Percentiles rank a stretch among this genome's conserved stretches.
Evolutionary conservation across 2,329 filamentous ascomycete species (phyloP).

Genomic region (Canariomyces notabilis): DNA sequence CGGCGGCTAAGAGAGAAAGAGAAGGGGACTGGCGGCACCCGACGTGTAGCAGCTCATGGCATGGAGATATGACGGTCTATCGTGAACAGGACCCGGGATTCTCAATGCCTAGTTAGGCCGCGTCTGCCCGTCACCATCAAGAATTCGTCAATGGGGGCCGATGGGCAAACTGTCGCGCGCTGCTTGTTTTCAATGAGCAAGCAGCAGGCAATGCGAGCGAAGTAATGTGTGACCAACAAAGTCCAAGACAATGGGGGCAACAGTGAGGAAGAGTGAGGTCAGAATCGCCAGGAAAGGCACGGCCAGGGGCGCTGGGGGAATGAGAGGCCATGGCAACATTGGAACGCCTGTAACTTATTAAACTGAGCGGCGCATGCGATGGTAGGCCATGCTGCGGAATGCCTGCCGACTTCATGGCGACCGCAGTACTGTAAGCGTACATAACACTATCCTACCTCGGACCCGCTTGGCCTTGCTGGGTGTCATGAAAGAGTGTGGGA

Average conservation of each 20-base stretch:
- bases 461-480: conserved; percentile 14
- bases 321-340: conserved; percentile 5
- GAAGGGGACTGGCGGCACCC: conserved; percentile 9
- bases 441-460: conserved; percentile 8
- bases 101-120: conserved; percentile 5
- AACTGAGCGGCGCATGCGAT: conserved; percentile 19
- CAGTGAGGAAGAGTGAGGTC: conserved; percentile 9
- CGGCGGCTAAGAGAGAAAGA: conserved; percentile 5
- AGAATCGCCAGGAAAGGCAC: conserved; percentile 12
- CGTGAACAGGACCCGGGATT: neutral
- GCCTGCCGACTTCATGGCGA: conserved; percentile 14
- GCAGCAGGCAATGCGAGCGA: neutral
- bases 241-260: conserved; percentile 3
- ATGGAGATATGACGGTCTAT: conserved; percentile 15
- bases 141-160: conserved; percentile 5
- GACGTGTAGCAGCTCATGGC: conserved; percentile 24
- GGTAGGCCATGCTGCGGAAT: too few species aligned
- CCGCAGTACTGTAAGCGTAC: too few species aligned
- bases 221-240: conserved; percentile 11
- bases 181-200: conserved; percentile 6
- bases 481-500: too few species aligned
- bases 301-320: conserved; percentile 10
- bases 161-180: too few species aligned
- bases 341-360: conserved; percentile 18
- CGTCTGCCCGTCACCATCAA: conserved; percentile 12